Conservation (phyloP, 805 yeast species). For the Teunomyces funiuensis region DNA sequence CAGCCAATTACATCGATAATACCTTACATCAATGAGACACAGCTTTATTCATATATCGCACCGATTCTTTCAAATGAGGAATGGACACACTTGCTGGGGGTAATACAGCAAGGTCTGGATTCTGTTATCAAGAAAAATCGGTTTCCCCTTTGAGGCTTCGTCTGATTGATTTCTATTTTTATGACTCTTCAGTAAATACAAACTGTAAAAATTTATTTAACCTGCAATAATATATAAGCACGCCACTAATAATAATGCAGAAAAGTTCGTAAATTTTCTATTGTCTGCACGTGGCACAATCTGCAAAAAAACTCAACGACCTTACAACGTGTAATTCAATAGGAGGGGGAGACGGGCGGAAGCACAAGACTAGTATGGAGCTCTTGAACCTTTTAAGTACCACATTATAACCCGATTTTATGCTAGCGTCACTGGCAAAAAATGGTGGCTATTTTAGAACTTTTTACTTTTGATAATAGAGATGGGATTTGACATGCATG, state of each 20-base stretch:
- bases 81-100: too few species aligned
- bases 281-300: neutral
- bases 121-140: slow-evolving; percentile 3
- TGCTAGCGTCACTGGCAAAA: too few species aligned
- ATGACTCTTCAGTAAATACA: neutral
- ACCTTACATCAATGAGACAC: neutral
- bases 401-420: too few species aligned
- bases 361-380: too few species aligned
- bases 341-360: too few species aligned
- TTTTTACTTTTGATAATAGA: too few species aligned
- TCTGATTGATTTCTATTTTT: neutral
- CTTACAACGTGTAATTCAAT: too few species aligned
- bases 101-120: too few species aligned
- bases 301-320: neutral
- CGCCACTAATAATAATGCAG: neutral
- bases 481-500: too few species aligned
- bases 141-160: slow-evolving; percentile 2
- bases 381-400: too few species aligned
- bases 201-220: neutral
- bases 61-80: too few species aligned
- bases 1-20: neutral
- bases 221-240: slow-evolving; percentile 1
- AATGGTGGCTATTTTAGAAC: too few species aligned
- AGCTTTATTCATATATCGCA: neutral
- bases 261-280: slow-evolving; percentile 2